phyloP scores from a whole-genome alignment of 1,284 basidiomycete species.

The Somion occarium region DNA sequence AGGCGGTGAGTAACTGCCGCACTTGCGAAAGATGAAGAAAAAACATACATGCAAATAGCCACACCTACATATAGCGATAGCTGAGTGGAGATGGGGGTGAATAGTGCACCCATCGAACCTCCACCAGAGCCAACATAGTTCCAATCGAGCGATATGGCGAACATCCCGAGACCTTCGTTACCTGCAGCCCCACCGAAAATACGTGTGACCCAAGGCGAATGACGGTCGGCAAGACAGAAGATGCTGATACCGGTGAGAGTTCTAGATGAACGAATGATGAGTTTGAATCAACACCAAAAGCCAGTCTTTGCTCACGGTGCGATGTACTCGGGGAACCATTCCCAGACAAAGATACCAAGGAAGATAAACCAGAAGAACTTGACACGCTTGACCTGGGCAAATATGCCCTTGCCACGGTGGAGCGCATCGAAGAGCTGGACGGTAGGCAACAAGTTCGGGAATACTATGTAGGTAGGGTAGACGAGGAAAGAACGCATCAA shows the following conservation, averaged over 20 bases:
- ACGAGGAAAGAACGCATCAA: slow-evolving; percentile 31
- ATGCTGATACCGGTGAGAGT: slow-evolving; percentile 53
- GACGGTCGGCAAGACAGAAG: slow-evolving; percentile 50
- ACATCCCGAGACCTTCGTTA: slow-evolving; percentile 43
- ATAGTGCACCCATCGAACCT: slow-evolving; percentile 14
- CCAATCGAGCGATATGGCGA: slow-evolving; percentile 54
- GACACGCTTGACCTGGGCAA: slow-evolving; percentile 47
- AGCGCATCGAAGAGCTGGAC: slow-evolving; percentile 52
- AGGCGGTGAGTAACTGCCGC: neutral
- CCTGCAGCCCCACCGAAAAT: slow-evolving; percentile 48
- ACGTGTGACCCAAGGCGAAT: slow-evolving; percentile 52
- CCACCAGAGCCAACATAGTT: slow-evolving; percentile 40
- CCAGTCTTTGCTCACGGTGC: slow-evolving; percentile 27
- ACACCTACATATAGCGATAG: slow-evolving; percentile 24
- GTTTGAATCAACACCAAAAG: too few relatives aligned
- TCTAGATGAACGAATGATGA: slow-evolving; percentile 24
- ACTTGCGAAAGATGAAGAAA: slow-evolving; percentile 3
- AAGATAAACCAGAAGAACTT: slow-evolving; percentile 55
- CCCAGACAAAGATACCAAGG: slow-evolving; percentile 42
- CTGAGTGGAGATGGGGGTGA: slow-evolving; percentile 18
- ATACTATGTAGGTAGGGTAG: slow-evolving; percentile 28
- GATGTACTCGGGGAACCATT: slow-evolving; percentile 34
- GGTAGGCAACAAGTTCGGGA: slow-evolving; percentile 32
- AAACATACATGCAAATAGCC: slow-evolving; percentile 23
- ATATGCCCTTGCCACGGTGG: slow-evolving; percentile 42